These are phyloP conservation scores for Coemansia sp. DNA, from an alignment of 192 early-diverging fungal species.

Conservation along the genomic window DNA sequence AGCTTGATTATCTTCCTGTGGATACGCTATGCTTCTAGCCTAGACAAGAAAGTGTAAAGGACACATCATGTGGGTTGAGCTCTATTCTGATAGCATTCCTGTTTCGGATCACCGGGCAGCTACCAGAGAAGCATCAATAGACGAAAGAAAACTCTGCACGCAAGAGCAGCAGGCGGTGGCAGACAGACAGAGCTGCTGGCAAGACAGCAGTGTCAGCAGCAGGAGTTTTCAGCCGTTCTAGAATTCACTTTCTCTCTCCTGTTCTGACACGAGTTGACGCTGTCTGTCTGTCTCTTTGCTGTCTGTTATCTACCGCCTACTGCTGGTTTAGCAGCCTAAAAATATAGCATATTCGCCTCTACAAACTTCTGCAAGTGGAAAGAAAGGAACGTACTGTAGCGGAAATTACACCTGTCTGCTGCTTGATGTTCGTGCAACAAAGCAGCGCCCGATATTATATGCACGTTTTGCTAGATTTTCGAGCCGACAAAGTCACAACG, in stretches of 20 bases:
- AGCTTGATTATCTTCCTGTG: neutral
- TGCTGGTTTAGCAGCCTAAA: neutral
- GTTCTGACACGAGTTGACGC: no score
- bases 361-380: neutral
- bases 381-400: neutral
- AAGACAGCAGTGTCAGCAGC: no score
- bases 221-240: no score
- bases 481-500: slow-evolving; percentile 1
- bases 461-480: neutral
- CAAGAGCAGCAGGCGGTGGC: no score
- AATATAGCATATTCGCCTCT: neutral
- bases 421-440: neutral
- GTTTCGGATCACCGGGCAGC: neutral
- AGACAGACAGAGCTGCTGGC: no score
- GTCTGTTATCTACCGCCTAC: neutral
- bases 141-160: neutral
- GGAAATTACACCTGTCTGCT: neutral
- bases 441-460: neutral
- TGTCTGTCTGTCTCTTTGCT: no score
- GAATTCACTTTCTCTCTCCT: no score
- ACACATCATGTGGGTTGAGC: neutral
- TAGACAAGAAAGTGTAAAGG: neutral
- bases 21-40: neutral
- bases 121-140: neutral
- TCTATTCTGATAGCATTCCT: neutral